Evolutionary conservation across 2,329 filamentous ascomycete genomes (phyloP).

Genomic region (Aspergillus novoparasiticus): DNA sequence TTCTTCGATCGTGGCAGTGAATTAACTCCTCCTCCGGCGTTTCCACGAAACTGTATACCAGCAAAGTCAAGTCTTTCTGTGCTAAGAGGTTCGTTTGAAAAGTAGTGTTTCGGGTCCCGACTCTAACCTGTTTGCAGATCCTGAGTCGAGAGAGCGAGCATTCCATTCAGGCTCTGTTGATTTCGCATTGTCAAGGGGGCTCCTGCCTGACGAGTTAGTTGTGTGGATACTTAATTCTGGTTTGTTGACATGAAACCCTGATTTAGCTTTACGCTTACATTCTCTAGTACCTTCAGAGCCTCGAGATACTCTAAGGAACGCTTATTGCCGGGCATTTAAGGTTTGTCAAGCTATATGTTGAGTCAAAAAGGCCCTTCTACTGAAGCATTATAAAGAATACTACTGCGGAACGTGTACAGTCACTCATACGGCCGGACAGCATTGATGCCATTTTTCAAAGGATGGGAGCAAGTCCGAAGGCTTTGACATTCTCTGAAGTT

Average conservation of each 20-base stretch:
- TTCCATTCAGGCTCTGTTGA: slow-evolving; percentile 66
- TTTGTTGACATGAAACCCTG: slow-evolving; percentile 18
- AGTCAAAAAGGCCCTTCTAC: background rate
- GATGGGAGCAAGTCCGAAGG: slow-evolving; percentile 58
- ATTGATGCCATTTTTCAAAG: slow-evolving; percentile 58
- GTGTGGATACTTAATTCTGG: slow-evolving; percentile 59
- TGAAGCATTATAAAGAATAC: slow-evolving; percentile 28
- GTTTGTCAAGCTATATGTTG: slow-evolving; percentile 28
- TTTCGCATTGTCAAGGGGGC: slow-evolving; percentile 51
- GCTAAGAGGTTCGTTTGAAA: slow-evolving; percentile 35
- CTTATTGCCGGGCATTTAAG: slow-evolving; percentile 61
- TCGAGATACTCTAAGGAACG: slow-evolving; percentile 58
- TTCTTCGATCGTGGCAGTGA: slow-evolving; percentile 53
- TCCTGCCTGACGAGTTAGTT: slow-evolving; percentile 65
- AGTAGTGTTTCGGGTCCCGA: background rate
- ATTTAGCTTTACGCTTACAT: slow-evolving; percentile 6
- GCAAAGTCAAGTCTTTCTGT: slow-evolving; percentile 32
- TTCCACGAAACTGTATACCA: slow-evolving; percentile 37
- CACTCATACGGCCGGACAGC: slow-evolving; percentile 40
- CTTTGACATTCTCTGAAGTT: slow-evolving; percentile 39
- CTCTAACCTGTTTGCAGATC: slow-evolving; percentile 38
- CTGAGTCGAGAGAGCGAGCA: slow-evolving; percentile 57
- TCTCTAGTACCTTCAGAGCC: slow-evolving; percentile 54
- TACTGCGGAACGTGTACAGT: slow-evolving; percentile 31
- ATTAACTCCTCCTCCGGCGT: slow-evolving; percentile 28